Evolutionary conservation across 768 basidiomycete genomes (phyloP).

Genomic region (Obba rivulosa): DNA sequence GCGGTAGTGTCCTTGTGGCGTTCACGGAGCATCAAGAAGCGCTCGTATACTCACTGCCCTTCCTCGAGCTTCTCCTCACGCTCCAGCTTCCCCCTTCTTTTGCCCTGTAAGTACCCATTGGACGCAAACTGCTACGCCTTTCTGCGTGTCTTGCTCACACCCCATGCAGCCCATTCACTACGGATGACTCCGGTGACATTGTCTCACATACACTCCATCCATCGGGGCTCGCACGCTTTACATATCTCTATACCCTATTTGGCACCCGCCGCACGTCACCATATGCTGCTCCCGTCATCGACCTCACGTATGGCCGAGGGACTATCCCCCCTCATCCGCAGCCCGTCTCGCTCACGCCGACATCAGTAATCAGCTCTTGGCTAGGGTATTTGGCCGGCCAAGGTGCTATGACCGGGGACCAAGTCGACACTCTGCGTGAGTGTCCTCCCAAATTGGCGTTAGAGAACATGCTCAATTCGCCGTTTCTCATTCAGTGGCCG

Average conservation of each 20-base stretch:
- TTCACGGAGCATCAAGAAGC: conserved; percentile 46
- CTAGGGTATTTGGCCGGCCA: conserved; percentile 42
- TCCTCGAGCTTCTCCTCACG: conserved; percentile 51
- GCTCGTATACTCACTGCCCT: conserved; percentile 58
- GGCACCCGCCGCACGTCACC: conserved; percentile 40
- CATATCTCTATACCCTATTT: conserved; percentile 56
- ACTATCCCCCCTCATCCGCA: conserved; percentile 52
- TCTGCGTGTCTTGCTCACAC: not conserved
- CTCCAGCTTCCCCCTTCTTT: conserved; percentile 17
- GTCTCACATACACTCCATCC: conserved; percentile 35
- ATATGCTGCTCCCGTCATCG: conserved; percentile 46
- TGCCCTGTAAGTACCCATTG: conserved; percentile 11
- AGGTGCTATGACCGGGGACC: conserved; percentile 39
- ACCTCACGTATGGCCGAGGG: conserved; percentile 38
- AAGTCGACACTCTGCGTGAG: conserved; percentile 57
- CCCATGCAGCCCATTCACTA: conserved; percentile 29
- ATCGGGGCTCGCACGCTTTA: conserved; percentile 6
- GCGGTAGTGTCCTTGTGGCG: conserved; percentile 43
- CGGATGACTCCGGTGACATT: conserved; percentile 53
- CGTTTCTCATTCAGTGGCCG: conserved; percentile 57
- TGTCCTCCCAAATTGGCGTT: not conserved
- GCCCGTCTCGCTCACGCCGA: conserved; percentile 54
- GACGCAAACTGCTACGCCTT: not conserved
- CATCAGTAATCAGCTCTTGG: conserved; percentile 44
- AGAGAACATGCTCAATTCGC: not conserved